A percentile compares a stretch with the other conserved stretches of the same genome.
Evolutionary conservation across 768 basidiomycete species (phyloP).

Genomic region (Boletus fagicola): DNA sequence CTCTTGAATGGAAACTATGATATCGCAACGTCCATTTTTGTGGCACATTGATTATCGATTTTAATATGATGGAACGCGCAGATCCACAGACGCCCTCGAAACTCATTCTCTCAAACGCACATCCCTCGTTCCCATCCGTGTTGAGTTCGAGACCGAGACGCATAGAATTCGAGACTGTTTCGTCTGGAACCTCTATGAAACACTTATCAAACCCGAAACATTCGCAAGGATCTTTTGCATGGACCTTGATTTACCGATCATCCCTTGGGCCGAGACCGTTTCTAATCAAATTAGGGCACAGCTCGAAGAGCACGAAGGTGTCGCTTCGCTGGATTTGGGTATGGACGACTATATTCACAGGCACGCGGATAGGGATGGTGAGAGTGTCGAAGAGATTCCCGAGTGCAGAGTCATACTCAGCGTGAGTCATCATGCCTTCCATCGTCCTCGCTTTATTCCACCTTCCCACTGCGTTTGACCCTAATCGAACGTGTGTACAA

Average conservation of each 20-base stretch:
- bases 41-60: slow-evolving; percentile 14
- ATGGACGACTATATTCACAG: slow-evolving; percentile 30
- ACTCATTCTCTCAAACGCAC: slow-evolving; percentile 53
- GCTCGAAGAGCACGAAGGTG: slow-evolving; percentile 83
- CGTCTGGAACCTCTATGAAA: slow-evolving; percentile 92
- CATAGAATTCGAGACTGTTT: slow-evolving; percentile 93
- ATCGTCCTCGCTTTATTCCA: slow-evolving; percentile 2
- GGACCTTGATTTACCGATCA: slow-evolving; percentile 75
- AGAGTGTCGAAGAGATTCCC: slow-evolving; percentile 60
- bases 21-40: slow-evolving; percentile 17
- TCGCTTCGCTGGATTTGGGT: slow-evolving; percentile 74
- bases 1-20: slow-evolving; percentile 5
- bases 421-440: slow-evolving; percentile 41
- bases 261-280: slow-evolving; percentile 72
- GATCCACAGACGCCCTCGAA: slow-evolving; percentile 63
- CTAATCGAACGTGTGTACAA: slow-evolving; percentile 18
- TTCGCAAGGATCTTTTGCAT: slow-evolving; percentile 87
- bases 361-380: slow-evolving; percentile 27
- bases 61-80: slow-evolving; percentile 33
- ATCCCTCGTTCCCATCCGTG: slow-evolving; percentile 84
- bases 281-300: slow-evolving; percentile 88
- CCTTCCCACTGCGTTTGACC: slow-evolving; percentile 15
- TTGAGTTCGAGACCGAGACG: slow-evolving; percentile 91
- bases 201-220: slow-evolving; percentile 75
- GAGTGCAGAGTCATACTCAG: slow-evolving; percentile 83